Base-by-base conservation (phyloP, 1,284 basidiomycete genomes). In the Nidula niveotomentosa region DNA sequence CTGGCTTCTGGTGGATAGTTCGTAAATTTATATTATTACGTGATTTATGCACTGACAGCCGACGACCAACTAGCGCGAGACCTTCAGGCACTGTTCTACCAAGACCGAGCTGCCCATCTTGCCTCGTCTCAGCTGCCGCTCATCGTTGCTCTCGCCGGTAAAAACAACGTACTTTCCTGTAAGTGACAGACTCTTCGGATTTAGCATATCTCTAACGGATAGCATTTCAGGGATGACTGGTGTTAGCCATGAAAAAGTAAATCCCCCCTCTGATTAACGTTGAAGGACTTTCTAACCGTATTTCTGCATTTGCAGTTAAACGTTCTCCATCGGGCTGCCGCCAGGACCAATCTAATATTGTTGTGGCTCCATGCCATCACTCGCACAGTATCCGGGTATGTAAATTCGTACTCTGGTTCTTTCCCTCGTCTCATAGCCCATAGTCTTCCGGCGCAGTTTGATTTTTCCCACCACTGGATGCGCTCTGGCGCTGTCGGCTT, bases 1-100 rank as follows among this genome's bases (percentile, higher is more conserved):
- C 9, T 74, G 73, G 66, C 65, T 76, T 8, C 64, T 79, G 35
- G 66, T 77, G 37, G 67, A 79, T 56, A 77, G 79, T 80, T 58
- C 63, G 78, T 63, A 23, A 10, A 15, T n/a, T 37, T 41, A 12
- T n/a, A n/a, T 48, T 30, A 12, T 50, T 23, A 36, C 17, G 17
- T 39, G 47, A 17, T 47, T 51, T 50, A 35, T 10, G 8, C 9
- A 33, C 13, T 46, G 36, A 49, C n/a, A 52, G 15, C 30, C 48
- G 49, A 18, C 17, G 35, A 37, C 54, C 52, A 34, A 51, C 34
- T 43, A 71, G 69, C 69, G 49, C 63, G 61, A n/a, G 60, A 66
- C 56, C 62, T 71, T 3, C 53, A 59, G 12, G 51, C 62, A 8
- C 57, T 64, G 37, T 67, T 69, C 53, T 70, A 66, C 51, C 63